These are phyloP conservation scores for Daldinia vernicosa DNA, from an alignment of 495 filamentous ascomycete genomes.

Conservation along the genomic window DNA sequence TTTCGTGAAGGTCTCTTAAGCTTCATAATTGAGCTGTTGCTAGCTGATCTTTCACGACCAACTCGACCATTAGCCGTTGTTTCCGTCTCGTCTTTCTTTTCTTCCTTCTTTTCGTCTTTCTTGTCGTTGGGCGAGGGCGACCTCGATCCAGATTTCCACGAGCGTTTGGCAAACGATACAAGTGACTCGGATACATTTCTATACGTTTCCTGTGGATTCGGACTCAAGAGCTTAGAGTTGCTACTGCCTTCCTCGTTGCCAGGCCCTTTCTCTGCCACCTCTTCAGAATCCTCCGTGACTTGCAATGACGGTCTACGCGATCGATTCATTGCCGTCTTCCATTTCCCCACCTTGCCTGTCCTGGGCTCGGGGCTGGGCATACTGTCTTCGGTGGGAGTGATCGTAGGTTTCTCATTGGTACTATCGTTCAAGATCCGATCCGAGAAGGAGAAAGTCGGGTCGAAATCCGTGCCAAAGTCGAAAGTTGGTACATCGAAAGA, in stretches of 20 bases:
- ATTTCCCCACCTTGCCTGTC: constrained; percentile 47
- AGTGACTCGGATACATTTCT: constrained; percentile 68
- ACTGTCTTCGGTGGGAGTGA: constrained; percentile 24
- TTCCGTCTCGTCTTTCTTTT: constrained; percentile 29
- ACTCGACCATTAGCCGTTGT: constrained; percentile 18
- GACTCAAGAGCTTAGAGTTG: constrained; percentile 16
- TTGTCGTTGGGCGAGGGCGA: constrained; percentile 65
- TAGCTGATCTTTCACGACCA: constrained; percentile 40
- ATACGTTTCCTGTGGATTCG: constrained; percentile 43
- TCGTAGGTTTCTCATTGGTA: constrained; percentile 41
- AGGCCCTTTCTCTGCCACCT: constrained; percentile 31
- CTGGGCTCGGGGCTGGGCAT: constrained; percentile 34
- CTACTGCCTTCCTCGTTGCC: neutral
- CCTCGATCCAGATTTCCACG: constrained; percentile 70
- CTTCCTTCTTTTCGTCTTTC: constrained; percentile 38
- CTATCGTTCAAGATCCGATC: constrained; percentile 28
- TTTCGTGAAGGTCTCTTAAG: constrained; percentile 42
- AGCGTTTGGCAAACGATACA: constrained; percentile 70
- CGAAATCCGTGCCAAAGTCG: constrained; percentile 54
- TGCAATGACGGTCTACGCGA: constrained; percentile 52
- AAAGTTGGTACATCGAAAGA: constrained; percentile 57
- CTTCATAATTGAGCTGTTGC: constrained; percentile 47
- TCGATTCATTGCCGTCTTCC: constrained; percentile 53
- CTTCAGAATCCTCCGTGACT: constrained; percentile 30
- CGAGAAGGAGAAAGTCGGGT: constrained; percentile 48